These are phyloP conservation scores for Areca catechu DNA, from an alignment of 176 grass and related monocot species.

Conservation along the genomic window DNA sequence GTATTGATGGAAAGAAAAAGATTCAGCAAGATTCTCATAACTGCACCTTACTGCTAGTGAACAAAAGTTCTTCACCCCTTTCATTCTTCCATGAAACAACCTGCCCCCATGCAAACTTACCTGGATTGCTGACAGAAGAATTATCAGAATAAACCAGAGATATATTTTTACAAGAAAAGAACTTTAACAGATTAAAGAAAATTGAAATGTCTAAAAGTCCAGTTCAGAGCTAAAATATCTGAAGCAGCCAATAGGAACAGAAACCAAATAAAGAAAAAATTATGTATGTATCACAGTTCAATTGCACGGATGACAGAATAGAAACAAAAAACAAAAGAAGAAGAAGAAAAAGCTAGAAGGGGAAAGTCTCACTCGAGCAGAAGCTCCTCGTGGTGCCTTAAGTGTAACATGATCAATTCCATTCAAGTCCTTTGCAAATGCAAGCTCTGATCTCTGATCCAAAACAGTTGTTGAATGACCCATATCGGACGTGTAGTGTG, in stretches of 20 bases:
- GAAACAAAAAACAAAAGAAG: too few relatives aligned
- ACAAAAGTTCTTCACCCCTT: not conserved
- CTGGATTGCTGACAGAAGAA: not conserved
- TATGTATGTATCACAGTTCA: not conserved
- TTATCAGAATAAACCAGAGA: not conserved
- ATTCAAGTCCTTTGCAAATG: not conserved
- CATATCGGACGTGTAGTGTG: not conserved
- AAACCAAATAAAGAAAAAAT: not conserved
- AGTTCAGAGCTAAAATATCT: not conserved
- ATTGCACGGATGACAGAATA: not conserved
- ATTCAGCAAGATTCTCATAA: not conserved
- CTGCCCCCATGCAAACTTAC: not conserved
- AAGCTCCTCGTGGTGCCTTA: not conserved
- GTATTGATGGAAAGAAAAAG: not conserved
- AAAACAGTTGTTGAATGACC: not conserved
- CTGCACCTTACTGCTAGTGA: not conserved
- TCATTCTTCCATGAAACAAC: constrained; percentile 2
- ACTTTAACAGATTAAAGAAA: not conserved
- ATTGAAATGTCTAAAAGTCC: not conserved
- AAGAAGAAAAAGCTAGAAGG: not conserved
- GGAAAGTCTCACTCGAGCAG: not conserved
- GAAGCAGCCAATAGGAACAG: not conserved
- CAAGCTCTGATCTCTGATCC: not conserved
- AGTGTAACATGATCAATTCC: not conserved
- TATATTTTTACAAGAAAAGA: not conserved